Percentiles rank a stretch among this genome's conserved stretches.
Evolutionary conservation across 2,329 filamentous ascomycete species (phyloP).

Genomic region (Alternaria hordeiaustralica): DNA sequence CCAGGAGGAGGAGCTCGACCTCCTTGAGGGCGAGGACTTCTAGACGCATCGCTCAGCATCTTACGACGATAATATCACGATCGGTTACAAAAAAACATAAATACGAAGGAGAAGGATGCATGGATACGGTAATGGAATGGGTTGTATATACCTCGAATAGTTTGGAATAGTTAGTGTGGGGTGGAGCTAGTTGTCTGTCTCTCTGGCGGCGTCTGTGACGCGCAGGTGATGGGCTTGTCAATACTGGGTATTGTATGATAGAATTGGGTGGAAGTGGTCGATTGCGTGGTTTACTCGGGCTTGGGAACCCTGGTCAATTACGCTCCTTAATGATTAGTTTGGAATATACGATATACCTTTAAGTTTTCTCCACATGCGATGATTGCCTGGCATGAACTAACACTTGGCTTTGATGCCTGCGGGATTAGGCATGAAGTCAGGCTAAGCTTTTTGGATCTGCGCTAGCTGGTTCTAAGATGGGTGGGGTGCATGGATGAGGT

Average conservation of each 20-base stretch:
- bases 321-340: slow-evolving; percentile 22
- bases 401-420: neutral
- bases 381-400: neutral
- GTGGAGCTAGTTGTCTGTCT: neutral
- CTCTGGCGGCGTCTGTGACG: slow-evolving; percentile 14
- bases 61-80: neutral
- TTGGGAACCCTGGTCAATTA: slow-evolving; percentile 31
- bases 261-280: slow-evolving; percentile 1
- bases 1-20: slow-evolving; percentile 45
- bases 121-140: neutral
- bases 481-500: neutral
- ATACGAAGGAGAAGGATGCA: neutral
- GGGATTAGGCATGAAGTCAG: slow-evolving; percentile 1
- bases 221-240: neutral
- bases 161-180: neutral
- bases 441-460: slow-evolving; percentile 7
- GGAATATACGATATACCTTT: neutral
- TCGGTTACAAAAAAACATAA: neutral
- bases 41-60: slow-evolving; percentile 6
- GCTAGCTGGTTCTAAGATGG: neutral
- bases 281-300: slow-evolving; percentile 21
- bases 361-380: neutral
- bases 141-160: slow-evolving; percentile 13
- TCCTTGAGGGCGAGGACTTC: slow-evolving; percentile 24
- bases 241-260: slow-evolving; percentile 1